Conservation (phyloP, 225 moss, liverwort and hornwort species). For the Bryum argenteum region DNA sequence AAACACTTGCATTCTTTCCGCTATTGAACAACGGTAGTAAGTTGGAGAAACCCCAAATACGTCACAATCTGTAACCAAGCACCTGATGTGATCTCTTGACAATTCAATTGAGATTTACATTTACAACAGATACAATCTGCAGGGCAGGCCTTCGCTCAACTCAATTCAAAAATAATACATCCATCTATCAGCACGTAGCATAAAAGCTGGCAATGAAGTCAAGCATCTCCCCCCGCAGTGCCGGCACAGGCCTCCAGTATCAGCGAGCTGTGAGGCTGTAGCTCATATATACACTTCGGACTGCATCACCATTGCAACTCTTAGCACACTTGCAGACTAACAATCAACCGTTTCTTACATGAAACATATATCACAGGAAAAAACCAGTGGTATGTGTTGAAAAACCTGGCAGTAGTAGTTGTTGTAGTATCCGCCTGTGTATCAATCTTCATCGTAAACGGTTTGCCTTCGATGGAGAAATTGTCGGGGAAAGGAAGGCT, state of each 20-base stretch:
- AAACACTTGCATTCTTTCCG: too few species aligned
- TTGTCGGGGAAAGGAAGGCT: constrained; percentile 76
- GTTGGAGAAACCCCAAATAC: too few species aligned
- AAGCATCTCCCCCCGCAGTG: constrained; percentile 2
- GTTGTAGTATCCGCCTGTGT: not conserved
- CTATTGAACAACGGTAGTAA: too few species aligned
- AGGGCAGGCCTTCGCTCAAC: too few species aligned
- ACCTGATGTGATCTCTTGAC: too few species aligned
- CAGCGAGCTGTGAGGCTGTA: constrained; percentile 55
- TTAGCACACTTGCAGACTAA: not conserved
- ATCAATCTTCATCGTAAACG: constrained; percentile 39
- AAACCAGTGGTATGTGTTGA: not conserved
- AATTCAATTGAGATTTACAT: too few species aligned
- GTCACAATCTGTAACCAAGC: too few species aligned
- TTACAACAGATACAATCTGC: too few species aligned
- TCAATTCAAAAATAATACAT: too few species aligned
- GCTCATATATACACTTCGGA: constrained; percentile 28
- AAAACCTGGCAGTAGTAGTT: constrained; percentile 47
- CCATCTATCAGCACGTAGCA: too few species aligned
- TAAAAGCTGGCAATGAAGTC: not conserved
- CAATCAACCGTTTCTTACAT: not conserved
- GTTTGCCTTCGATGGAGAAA: constrained; percentile 55
- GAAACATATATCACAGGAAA: not conserved
- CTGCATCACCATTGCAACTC: constrained; percentile 38
- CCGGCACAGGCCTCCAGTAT: constrained; percentile 52